Base-by-base conservation (phyloP, 2,329 filamentous ascomycete genomes). In the Ascochyta lentis region DNA sequence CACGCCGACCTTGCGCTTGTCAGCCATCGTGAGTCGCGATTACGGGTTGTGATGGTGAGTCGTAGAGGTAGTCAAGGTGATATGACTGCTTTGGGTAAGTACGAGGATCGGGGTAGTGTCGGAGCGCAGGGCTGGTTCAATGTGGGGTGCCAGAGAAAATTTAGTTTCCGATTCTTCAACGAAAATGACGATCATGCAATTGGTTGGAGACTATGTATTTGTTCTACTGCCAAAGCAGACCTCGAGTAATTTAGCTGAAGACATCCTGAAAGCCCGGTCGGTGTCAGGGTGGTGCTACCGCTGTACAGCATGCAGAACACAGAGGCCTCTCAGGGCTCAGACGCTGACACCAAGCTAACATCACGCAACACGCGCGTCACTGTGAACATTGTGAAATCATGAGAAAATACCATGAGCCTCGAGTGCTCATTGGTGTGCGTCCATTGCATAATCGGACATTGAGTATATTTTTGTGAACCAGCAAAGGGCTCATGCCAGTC, bases 401-500 rank as follows among this genome's bases (percentile, higher is more conserved):
- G 63, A 66, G 60, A 65, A 62, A 54, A 66, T 61, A 60, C 62
- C 64, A 69, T 69, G 66, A 70, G 68, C 66, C 68, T 63, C 65
- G 54, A 71, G 65, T 68, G 67, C 69, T 60, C 66, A 65, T 66
- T 49, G 65, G 63, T 64, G 61, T 71, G 61, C 59, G 66, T 72
- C 63, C 66, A 71, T 71, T 71, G 68, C 63, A 68, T 68, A 66
- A 58, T 64, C 56, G 67, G 59, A 69, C 66, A 71, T 71, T 68
- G 69, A 72, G 63, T 73, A 73, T 72, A 67, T 69, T 73, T 73
- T 74, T 74, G 65, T 60, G 66, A 64, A 65, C 69, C 65, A 58
- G 61, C 66, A 57, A 66, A 66, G 62, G 67, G 66, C 64, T 65
- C 57, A 63, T 64, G 61, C 69, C 67, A 71, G 70, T 70, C 70